Evolutionary conservation across 139 green algal genomes (phyloP).

Genomic region (Chloropicon primus): DNA sequence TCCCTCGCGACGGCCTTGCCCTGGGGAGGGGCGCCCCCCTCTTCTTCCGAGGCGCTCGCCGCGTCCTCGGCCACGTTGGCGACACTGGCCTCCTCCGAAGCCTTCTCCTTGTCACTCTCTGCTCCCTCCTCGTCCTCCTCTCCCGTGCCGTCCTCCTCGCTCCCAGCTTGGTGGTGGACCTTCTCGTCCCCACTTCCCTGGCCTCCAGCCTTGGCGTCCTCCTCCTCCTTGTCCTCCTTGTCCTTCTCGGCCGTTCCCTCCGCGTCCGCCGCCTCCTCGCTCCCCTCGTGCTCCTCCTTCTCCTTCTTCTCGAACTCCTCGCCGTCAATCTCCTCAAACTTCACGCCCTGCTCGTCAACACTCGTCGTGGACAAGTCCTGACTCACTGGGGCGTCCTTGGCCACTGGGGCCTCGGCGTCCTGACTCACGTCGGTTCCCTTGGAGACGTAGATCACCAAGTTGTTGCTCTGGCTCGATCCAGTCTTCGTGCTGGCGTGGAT

Average conservation of each 20-base stretch:
- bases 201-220: background rate
- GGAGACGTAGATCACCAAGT: background rate
- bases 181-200: background rate
- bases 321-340: background rate
- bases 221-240: background rate
- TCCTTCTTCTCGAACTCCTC: background rate
- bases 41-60: background rate
- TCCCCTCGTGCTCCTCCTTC: background rate
- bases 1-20: background rate
- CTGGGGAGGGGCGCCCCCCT: background rate
- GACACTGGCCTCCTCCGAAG: background rate
- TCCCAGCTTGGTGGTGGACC: background rate
- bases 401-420: background rate
- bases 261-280: background rate
- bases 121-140: background rate
- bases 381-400: no score
- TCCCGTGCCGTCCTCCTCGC: background rate
- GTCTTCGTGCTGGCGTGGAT: background rate
- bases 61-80: conserved; percentile 2
- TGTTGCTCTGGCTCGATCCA: background rate
- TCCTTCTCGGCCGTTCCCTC: no score
- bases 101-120: background rate
- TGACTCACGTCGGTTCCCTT: background rate
- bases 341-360: background rate
- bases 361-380: no score